phyloP scores from a whole-genome alignment of 2,329 filamentous ascomycete species.

The Cladosporium sp. region DNA sequence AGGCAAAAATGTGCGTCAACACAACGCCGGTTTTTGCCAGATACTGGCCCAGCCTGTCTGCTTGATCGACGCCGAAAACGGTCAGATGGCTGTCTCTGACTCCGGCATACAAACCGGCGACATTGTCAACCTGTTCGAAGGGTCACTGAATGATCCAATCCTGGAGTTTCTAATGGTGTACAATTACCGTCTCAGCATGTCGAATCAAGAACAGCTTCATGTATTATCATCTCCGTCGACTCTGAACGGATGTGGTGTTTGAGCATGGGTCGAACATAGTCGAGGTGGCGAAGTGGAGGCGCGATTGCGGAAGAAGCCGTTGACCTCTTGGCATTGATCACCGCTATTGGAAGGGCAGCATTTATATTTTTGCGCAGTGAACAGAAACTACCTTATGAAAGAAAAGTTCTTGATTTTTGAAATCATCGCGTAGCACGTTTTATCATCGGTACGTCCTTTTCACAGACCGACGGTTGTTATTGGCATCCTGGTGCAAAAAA shows the following conservation, averaged over 20 bases:
- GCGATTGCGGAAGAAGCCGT: not conserved
- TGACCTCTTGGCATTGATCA: too few species aligned
- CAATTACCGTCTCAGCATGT: conserved; percentile 12
- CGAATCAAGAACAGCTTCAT: conserved; percentile 73
- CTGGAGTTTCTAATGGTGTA: not conserved
- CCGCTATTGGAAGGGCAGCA: too few species aligned
- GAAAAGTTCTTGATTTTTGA: too few species aligned
- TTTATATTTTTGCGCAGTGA: too few species aligned
- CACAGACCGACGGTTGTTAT: too few species aligned
- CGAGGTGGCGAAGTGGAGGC: not conserved
- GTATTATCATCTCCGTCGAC: not conserved
- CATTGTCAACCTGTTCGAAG: conserved; percentile 63
- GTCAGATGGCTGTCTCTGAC: conserved; percentile 76
- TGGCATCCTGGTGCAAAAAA: too few species aligned
- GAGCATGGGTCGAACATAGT: too few species aligned
- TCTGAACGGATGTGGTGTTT: too few species aligned
- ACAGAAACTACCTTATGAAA: too few species aligned
- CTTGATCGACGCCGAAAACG: conserved; percentile 74
- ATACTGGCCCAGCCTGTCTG: conserved; percentile 63
- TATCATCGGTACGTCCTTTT: too few species aligned
- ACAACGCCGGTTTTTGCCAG: conserved; percentile 60
- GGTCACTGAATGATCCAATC: conserved; percentile 72
- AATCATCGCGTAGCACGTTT: too few species aligned
- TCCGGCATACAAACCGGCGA: conserved; percentile 73
- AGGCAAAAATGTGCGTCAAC: conserved; percentile 70